Evolutionary conservation across 306 rosid genomes (phyloP).

Genomic region (Glycine latifolia): DNA sequence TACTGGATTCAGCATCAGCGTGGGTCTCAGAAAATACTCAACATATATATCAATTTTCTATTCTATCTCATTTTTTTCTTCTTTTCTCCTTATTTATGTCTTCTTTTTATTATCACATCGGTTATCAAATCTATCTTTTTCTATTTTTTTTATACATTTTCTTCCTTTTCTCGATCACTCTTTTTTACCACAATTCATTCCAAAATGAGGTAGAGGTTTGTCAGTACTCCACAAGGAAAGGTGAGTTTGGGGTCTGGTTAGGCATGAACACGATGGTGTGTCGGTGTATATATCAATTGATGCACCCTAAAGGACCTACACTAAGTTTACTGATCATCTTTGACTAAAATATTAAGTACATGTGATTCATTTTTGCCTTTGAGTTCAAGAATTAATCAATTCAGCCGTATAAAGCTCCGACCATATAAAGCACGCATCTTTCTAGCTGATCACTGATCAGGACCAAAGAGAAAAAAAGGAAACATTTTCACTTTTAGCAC

Average conservation of each 20-base stretch:
- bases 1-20: neutral
- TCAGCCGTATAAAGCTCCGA: neutral
- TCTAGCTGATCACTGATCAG: neutral
- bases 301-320: too few species aligned
- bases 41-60: too few species aligned
- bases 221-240: neutral
- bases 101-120: too few species aligned
- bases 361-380: slow-evolving; percentile 1
- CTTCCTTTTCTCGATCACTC: too few species aligned
- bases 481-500: slow-evolving; percentile 1
- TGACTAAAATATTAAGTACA: neutral
- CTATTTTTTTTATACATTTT: too few species aligned
- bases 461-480: neutral
- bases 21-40: neutral
- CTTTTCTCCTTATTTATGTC: too few species aligned
- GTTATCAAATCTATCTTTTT: too few species aligned
- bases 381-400: neutral
- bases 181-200: too few species aligned
- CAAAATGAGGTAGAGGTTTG: too few species aligned
- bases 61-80: too few species aligned
- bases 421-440: slow-evolving; percentile 11
- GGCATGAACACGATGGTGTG: neutral
- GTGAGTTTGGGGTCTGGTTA: neutral
- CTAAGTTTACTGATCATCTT: too few species aligned
- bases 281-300: neutral